phyloP scores from a whole-genome alignment of 345 rosid genomes.

The Eucalyptus regnans region DNA sequence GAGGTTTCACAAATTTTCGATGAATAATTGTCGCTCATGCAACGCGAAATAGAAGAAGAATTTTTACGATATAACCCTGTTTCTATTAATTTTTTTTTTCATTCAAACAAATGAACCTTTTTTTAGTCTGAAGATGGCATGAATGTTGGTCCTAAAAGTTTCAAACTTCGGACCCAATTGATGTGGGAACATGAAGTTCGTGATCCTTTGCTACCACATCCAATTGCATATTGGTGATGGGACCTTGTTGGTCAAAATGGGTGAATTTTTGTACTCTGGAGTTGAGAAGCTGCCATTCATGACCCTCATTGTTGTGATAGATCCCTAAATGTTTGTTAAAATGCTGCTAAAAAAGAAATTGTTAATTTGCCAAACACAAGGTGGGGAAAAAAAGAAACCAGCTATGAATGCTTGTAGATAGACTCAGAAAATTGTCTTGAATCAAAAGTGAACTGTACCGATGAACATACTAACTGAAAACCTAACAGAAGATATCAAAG shows the following conservation, averaged over 20 bases:
- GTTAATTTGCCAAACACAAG: background rate
- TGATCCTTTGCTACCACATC: background rate
- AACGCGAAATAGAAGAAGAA: background rate
- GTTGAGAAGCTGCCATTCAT: background rate
- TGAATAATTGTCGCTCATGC: background rate
- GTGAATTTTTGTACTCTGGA: background rate
- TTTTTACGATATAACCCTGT: background rate
- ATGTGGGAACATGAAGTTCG: background rate
- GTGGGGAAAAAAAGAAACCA: background rate
- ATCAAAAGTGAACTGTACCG: background rate
- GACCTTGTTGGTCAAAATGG: background rate
- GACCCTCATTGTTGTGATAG: background rate
- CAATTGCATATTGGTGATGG: background rate
- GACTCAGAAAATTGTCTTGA: background rate
- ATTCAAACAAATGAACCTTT: background rate
- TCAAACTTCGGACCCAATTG: background rate
- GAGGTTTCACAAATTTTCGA: background rate
- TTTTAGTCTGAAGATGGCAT: background rate
- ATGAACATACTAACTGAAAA: background rate
- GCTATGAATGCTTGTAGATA: background rate
- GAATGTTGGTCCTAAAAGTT: background rate
- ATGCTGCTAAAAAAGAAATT: background rate
- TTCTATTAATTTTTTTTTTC: background rate
- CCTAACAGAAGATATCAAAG: background rate
- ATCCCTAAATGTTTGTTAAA: background rate